These are phyloP conservation scores for Pseudocercospora eumusae DNA, from an alignment of 2,329 filamentous ascomycete genomes.

Conservation along the genomic window DNA sequence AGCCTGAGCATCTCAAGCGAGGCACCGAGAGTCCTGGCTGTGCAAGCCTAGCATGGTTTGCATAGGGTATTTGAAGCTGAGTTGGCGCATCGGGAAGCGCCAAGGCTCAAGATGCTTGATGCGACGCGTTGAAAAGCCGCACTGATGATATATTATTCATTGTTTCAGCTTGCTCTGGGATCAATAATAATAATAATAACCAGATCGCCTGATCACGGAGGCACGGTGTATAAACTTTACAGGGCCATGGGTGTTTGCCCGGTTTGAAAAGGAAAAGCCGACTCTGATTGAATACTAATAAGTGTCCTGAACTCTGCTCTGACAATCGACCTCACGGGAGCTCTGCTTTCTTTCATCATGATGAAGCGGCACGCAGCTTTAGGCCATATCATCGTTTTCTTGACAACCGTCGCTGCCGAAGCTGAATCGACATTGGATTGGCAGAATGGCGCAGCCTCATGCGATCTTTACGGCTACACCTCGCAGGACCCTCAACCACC, in stretches of 20 bases:
- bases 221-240: neutral
- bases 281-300: neutral
- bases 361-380: neutral
- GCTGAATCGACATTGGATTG: neutral
- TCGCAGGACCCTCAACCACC: slow-evolving; percentile 43
- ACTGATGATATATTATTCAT: neutral
- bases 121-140: neutral
- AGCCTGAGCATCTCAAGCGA: slow-evolving; percentile 22
- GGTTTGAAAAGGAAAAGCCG: neutral
- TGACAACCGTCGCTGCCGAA: neutral
- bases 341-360: neutral
- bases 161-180: neutral
- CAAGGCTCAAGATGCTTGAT: neutral
- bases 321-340: neutral
- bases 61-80: neutral
- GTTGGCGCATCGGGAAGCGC: neutral
- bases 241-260: neutral
- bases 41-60: slow-evolving; percentile 18
- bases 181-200: no score
- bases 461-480: slow-evolving; percentile 41
- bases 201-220: neutral
- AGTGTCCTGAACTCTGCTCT: neutral
- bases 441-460: neutral
- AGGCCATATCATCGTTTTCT: neutral
- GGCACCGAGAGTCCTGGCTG: slow-evolving; percentile 20